phyloP scores from a whole-genome alignment of 192 early-diverging fungal species.

The Backusella tuberculispora region DNA sequence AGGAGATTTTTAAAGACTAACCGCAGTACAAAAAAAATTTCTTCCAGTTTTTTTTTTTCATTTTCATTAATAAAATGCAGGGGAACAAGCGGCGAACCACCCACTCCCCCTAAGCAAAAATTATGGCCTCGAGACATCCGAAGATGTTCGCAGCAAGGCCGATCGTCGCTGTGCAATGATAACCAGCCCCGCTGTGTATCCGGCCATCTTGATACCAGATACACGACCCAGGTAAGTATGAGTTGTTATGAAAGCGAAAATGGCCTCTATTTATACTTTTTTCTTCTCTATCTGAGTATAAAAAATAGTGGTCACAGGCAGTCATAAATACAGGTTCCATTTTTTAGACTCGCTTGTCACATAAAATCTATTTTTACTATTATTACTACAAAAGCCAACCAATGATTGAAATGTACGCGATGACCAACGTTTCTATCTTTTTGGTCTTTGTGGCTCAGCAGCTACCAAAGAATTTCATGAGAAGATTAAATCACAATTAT shows the following conservation, averaged over 20 bases:
- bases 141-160: slow-evolving; percentile 35
- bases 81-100: slow-evolving; percentile 30
- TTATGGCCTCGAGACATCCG: slow-evolving; percentile 37
- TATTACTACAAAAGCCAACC: no score
- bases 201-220: slow-evolving; percentile 28
- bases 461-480: no score
- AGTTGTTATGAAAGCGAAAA: slow-evolving; percentile 17
- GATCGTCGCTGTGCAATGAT: slow-evolving; percentile 37
- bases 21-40: not conserved
- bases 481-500: no score
- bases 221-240: slow-evolving; percentile 41
- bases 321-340: not conserved
- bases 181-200: slow-evolving; percentile 24
- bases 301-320: not conserved
- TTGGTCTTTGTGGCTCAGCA: no score
- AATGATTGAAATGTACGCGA: no score
- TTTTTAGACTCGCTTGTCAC: no score
- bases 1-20: not conserved
- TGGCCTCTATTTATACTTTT: slow-evolving; percentile 25
- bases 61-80: slow-evolving; percentile 18
- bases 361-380: no score
- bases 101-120: slow-evolving; percentile 32
- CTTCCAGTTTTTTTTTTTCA: slow-evolving; percentile 2
- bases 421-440: no score
- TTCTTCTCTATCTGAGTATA: not conserved